Conservation (phyloP, 1,139 yeast species). For the Pichia sp. region DNA sequence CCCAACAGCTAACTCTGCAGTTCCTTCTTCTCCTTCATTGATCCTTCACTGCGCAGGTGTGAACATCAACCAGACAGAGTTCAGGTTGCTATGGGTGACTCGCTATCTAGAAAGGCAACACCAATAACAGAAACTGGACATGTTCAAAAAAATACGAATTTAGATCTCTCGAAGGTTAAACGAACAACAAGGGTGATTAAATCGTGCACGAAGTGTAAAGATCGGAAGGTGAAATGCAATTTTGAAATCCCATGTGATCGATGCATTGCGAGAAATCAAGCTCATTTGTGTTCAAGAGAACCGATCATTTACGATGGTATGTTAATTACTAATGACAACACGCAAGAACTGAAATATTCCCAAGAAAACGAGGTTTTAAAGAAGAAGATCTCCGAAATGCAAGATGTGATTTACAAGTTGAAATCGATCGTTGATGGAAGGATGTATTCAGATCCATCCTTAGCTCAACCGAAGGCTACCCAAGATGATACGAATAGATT, state of each 20-base stretch:
- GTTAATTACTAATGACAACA: slow-evolving; percentile 23
- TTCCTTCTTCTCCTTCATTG: too few species aligned
- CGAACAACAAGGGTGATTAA: slow-evolving; percentile 30
- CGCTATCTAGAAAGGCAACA: too few species aligned
- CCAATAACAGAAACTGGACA: too few species aligned
- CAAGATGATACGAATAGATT: neutral
- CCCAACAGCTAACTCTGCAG: too few species aligned
- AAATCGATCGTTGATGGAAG: slow-evolving; percentile 7
- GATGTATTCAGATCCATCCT: neutral
- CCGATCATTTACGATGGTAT: slow-evolving; percentile 31
- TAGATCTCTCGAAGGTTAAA: slow-evolving; percentile 21
- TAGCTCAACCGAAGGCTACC: too few species aligned
- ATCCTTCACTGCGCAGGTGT: too few species aligned
- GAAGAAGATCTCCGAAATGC: slow-evolving; percentile 27
- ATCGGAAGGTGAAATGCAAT: slow-evolving; percentile 35
- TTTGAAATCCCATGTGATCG: slow-evolving; percentile 36
- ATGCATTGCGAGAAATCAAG: slow-evolving; percentile 33
- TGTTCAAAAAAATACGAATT: too few species aligned
- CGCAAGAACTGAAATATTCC: slow-evolving; percentile 24
- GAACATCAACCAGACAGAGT: too few species aligned
- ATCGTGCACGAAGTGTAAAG: slow-evolving; percentile 33
- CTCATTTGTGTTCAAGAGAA: slow-evolving; percentile 30
- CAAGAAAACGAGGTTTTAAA: slow-evolving; percentile 31
- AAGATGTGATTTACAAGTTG: slow-evolving; percentile 22
- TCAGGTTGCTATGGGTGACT: too few species aligned